Base-by-base conservation (phyloP, 2,329 filamentous ascomycete species). In the Dactylellina drechsleri region DNA sequence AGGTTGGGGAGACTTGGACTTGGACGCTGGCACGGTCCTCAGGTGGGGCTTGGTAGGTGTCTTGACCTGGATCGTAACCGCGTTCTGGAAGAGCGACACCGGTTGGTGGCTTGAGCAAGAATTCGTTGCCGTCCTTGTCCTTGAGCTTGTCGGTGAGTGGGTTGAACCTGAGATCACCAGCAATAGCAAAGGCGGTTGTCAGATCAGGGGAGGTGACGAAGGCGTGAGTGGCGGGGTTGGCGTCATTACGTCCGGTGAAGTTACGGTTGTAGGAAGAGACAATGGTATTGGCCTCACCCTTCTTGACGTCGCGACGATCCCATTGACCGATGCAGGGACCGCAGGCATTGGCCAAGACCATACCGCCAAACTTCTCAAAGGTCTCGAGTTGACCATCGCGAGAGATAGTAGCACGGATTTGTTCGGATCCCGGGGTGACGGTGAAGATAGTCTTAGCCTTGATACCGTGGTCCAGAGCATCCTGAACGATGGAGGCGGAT, bases 221-320 rank as follows among this genome's bases (percentile, higher is more conserved):
- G 71, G 92, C 92, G 86, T 96, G 93, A 60, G 93, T 97, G 66
- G 92, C 92, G 47, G 93, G 93, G 87, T 97, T 98, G 79, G 92
- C 93, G 80, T 97, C 93, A 83, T 98, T 98, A 82, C 95, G 92
- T 79, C 94, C 94, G 76, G 94, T 98, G 86, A 99, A 98, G 89
- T 99, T 98, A 84, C 95, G 93, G 91, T 99, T 99, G 90, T 97
- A 99, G 28, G 95, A 98, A 54, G 93, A 97, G 82, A 99, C 86
- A 83, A 99, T 99, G 5, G 93, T 96, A 89, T 99, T 99, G 81
- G 93, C 86, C 80, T 92, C 90, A 79, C 94, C 94, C 89, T 98
- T 97, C 87, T 93, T 91, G 67, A 97, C 92, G 80, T 98, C 94
- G 78, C 85, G 86, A 79, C 95, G 91, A 81, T 97, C 93, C 95